Evolutionary conservation across 805 yeast genomes (phyloP).

Genomic region (Saccharomycopsis capsularis): DNA sequence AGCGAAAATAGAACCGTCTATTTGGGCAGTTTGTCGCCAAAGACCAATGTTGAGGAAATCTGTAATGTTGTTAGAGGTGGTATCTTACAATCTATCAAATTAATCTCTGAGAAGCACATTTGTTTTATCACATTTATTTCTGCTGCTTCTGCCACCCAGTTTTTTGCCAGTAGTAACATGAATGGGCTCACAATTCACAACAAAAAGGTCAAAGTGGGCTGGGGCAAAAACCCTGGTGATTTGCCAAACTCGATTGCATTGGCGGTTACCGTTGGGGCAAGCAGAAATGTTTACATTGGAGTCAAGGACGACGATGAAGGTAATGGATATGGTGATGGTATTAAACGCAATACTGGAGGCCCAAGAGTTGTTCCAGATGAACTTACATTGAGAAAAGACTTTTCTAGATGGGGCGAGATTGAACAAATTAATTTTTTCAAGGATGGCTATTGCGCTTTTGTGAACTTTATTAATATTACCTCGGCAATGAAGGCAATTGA

Average conservation of each 20-base stretch:
- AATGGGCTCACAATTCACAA: slow-evolving; percentile 59
- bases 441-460: slow-evolving; percentile 67
- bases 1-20: slow-evolving; percentile 60
- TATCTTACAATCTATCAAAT: slow-evolving; percentile 52
- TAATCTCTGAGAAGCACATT: slow-evolving; percentile 44
- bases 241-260: slow-evolving; percentile 45
- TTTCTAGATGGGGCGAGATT: slow-evolving; percentile 56
- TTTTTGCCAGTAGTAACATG: slow-evolving; percentile 51
- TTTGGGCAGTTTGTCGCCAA: slow-evolving; percentile 58
- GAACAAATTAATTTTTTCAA: slow-evolving; percentile 71
- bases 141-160: slow-evolving; percentile 57
- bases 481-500: slow-evolving; percentile 62
- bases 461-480: slow-evolving; percentile 57
- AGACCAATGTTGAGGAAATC: slow-evolving; percentile 62
- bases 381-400: slow-evolving; percentile 49
- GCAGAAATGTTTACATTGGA: slow-evolving; percentile 72
- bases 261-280: slow-evolving; percentile 68
- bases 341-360: slow-evolving; percentile 23
- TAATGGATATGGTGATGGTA: no score
- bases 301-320: slow-evolving; percentile 35
- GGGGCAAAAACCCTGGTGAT: slow-evolving; percentile 66
- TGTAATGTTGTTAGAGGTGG: slow-evolving; percentile 78
- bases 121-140: slow-evolving; percentile 69
- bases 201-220: slow-evolving; percentile 55
- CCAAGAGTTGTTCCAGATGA: slow-evolving; percentile 38